Evolutionary conservation across 2,329 filamentous ascomycete genomes (phyloP).

Genomic region (Truncatella angustata): DNA sequence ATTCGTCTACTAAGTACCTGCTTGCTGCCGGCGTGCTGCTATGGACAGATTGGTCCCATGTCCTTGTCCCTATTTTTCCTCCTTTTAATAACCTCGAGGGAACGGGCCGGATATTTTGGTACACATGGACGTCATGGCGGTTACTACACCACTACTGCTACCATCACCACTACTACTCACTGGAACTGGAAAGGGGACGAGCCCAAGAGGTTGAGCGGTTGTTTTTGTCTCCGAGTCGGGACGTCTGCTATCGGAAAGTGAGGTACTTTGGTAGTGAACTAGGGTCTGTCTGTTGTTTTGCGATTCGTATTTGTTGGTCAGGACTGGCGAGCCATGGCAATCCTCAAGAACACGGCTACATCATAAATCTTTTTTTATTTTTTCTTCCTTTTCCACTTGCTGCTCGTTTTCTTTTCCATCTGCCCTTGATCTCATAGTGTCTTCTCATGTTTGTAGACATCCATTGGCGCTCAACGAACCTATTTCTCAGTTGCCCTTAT

Average conservation of each 20-base stretch:
- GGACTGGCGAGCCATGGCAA: conserved; percentile 31
- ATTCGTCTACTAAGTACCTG: conserved; percentile 22
- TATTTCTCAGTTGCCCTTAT: background rate
- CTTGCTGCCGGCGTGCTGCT: conserved; percentile 14
- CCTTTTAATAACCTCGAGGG: conserved; percentile 10
- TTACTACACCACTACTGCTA: background rate
- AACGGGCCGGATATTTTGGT: conserved; percentile 8
- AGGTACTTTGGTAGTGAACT: conserved; percentile 17
- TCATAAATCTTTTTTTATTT: conserved; percentile 48
- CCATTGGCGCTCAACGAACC: background rate
- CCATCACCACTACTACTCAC: conserved; percentile 10
- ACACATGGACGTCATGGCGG: conserved; percentile 2
- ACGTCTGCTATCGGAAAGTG: conserved; percentile 7
- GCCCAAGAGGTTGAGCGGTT: background rate
- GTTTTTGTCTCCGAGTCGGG: background rate
- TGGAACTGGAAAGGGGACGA: conserved; percentile 7
- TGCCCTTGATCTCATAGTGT: background rate
- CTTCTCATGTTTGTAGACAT: background rate
- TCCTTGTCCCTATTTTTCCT: conserved; percentile 11
- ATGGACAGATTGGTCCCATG: conserved; percentile 12
- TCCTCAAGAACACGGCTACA: conserved; percentile 39
- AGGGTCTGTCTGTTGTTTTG: conserved; percentile 30
- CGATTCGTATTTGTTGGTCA: conserved; percentile 30
- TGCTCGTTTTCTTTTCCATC: too few relatives aligned
- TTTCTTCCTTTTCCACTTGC: conserved; percentile 6